A percentile compares a stretch with the other conserved stretches of the same genome.
phyloP scores from a whole-genome alignment of 2,329 filamentous ascomycete genomes.

The Exophiala dermatitidis region DNA sequence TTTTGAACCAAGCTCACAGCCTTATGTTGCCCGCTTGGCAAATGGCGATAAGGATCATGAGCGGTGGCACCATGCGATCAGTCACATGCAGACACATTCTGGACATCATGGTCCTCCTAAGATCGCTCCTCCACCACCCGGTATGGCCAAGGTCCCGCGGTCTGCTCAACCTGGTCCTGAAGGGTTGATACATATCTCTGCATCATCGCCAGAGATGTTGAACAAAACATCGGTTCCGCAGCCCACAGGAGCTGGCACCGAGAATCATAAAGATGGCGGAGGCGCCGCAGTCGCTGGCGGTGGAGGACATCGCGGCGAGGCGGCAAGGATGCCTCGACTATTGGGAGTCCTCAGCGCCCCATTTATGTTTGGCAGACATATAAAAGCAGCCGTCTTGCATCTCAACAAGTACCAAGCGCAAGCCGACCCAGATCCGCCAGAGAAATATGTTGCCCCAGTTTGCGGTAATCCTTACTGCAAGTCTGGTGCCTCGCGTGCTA shows the following conservation, averaged over 20 bases:
- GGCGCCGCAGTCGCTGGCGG: no score
- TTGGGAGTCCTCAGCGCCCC: not conserved
- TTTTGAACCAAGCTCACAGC: no score
- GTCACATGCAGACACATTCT: no score
- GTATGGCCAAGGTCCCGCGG: not conserved
- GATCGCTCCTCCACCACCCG: not conserved
- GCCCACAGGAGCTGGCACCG: no score
- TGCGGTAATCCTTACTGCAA: slow-evolving; percentile 1
- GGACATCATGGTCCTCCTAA: not conserved
- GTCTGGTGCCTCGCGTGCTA: not conserved
- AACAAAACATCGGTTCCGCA: no score
- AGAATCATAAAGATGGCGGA: no score
- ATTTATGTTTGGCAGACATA: not conserved
- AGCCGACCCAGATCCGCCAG: not conserved
- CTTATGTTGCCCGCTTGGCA: no score
- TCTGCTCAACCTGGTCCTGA: no score
- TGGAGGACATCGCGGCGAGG: not conserved
- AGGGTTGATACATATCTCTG: no score
- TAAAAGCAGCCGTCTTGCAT: not conserved
- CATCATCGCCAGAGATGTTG: no score
- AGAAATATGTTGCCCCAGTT: not conserved
- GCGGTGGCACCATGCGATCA: no score
- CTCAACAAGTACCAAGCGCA: not conserved
- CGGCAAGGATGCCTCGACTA: not conserved
- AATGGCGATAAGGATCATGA: no score